Percentiles rank a stretch among this genome's conserved stretches.
Conservation (phyloP, 2,329 filamentous ascomycete genomes). For the Sphaerulina vaccinii region DNA sequence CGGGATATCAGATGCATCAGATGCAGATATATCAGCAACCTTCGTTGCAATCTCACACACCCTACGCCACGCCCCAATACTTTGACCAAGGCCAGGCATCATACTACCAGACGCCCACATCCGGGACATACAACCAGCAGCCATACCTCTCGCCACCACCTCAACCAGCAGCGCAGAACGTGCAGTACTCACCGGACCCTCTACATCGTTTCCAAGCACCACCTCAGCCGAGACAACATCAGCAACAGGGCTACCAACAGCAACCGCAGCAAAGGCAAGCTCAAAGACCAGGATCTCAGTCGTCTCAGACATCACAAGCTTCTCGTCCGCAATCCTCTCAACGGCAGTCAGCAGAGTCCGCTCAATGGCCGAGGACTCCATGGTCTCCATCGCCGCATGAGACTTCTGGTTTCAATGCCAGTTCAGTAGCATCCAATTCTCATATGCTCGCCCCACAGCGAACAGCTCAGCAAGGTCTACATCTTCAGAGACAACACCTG, state of each 20-base stretch:
- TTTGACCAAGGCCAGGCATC: conserved; percentile 18
- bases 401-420: neutral
- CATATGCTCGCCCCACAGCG: conserved; percentile 8
- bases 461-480: conserved; percentile 2
- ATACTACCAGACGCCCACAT: conserved; percentile 21
- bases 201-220: conserved; percentile 21
- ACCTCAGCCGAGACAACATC: conserved; percentile 12
- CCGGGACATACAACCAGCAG: conserved; percentile 18
- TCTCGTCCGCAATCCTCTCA: conserved; percentile 7
- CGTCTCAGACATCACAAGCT: conserved; percentile 4
- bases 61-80: conserved; percentile 21
- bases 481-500: neutral
- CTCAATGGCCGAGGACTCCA: conserved; percentile 10
- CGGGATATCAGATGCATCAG: conserved; percentile 5
- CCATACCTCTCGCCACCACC: conserved; percentile 21
- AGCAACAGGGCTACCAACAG: conserved; percentile 12
- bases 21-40: conserved; percentile 10
- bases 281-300: neutral
- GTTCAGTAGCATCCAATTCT: neutral
- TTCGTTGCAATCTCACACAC: conserved; percentile 10
- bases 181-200: conserved; percentile 24
- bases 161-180: conserved; percentile 13
- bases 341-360: conserved; percentile 1
- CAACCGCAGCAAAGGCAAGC: conserved; percentile 16
- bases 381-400: conserved; percentile 2